Conservation (phyloP, 306 rosid genomes). For the Prunus mongolica region DNA sequence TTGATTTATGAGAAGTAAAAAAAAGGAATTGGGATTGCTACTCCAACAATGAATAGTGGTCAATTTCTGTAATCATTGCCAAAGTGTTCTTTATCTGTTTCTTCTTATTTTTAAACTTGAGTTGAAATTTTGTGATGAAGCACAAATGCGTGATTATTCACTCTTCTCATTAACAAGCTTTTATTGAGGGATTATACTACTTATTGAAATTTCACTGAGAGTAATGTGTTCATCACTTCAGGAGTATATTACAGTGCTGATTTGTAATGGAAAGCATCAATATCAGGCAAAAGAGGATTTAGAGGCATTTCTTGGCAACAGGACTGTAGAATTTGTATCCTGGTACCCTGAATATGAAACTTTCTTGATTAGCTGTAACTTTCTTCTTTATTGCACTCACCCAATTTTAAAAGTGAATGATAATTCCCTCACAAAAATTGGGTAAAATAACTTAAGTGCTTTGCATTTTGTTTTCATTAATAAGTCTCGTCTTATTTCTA, state of each 20-base stretch:
- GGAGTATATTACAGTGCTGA: slow-evolving; percentile 29
- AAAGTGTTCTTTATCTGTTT: background rate
- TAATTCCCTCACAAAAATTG: background rate
- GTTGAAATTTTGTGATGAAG: background rate
- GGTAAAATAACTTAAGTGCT: background rate
- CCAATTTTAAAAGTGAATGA: background rate
- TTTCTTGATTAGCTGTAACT: background rate
- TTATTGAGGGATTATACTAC: background rate
- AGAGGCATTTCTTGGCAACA: slow-evolving; percentile 22
- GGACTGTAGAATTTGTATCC: slow-evolving; percentile 24
- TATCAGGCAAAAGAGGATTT: slow-evolving; percentile 33
- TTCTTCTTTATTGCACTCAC: background rate
- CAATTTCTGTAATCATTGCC: background rate
- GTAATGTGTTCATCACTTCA: background rate
- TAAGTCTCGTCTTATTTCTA: background rate
- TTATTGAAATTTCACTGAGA: background rate
- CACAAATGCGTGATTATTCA: background rate
- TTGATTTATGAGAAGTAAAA: background rate
- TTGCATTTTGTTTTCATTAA: background rate
- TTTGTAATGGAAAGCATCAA: slow-evolving; percentile 34
- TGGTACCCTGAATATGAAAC: slow-evolving; percentile 14
- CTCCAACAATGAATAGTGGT: background rate
- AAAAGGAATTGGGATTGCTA: background rate
- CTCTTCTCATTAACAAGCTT: background rate
- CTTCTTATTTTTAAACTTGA: background rate